Conservation (phyloP, 2,329 filamentous ascomycete species). For the Stachybotrys chlorohalonatus region DNA sequence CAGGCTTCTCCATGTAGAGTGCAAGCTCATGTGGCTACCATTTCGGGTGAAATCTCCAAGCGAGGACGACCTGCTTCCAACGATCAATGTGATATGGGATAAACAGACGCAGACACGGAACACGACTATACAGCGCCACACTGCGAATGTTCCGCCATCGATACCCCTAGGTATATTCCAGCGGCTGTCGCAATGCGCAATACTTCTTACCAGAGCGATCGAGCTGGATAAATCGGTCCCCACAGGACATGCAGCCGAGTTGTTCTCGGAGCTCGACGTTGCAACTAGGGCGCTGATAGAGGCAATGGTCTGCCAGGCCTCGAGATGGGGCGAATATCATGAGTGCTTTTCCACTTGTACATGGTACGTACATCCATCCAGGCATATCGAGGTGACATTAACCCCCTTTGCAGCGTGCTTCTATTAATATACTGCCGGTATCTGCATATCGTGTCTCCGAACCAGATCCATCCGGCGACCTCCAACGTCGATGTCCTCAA, state of each 20-base stretch:
- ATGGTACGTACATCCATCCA: conserved; percentile 13
- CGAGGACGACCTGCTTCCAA: conserved; percentile 24
- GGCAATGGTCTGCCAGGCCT: conserved; percentile 22
- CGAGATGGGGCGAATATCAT: conserved; percentile 23
- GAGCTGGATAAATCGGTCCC: conserved; percentile 11
- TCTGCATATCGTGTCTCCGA: conserved; percentile 16
- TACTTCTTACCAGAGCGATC: conserved; percentile 21
- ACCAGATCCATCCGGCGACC: conserved; percentile 10
- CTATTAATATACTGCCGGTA: conserved; percentile 24
- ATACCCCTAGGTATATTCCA: conserved; percentile 24
- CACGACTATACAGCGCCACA: conserved; percentile 15
- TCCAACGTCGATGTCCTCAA: conserved; percentile 21
- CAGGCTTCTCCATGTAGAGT: conserved; percentile 22
- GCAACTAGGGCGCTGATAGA: conserved; percentile 20
- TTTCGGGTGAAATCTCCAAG: conserved; percentile 25
- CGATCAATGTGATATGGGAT: conserved; percentile 23
- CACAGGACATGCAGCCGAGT: conserved; percentile 9
- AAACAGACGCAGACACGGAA: conserved; percentile 11
- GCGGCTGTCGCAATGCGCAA: conserved; percentile 24
- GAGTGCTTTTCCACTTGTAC: conserved; percentile 25
- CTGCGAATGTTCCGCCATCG: conserved; percentile 15
- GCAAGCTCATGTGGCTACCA: conserved; percentile 19
- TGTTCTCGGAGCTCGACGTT: conserved; percentile 22
- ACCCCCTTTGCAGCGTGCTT: conserved; percentile 14
- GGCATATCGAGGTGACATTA: not conserved